Percentiles rank a stretch among this genome's conserved stretches.
phyloP scores from a whole-genome alignment of 768 basidiomycete genomes.

The Xanthoconium purpureum region DNA sequence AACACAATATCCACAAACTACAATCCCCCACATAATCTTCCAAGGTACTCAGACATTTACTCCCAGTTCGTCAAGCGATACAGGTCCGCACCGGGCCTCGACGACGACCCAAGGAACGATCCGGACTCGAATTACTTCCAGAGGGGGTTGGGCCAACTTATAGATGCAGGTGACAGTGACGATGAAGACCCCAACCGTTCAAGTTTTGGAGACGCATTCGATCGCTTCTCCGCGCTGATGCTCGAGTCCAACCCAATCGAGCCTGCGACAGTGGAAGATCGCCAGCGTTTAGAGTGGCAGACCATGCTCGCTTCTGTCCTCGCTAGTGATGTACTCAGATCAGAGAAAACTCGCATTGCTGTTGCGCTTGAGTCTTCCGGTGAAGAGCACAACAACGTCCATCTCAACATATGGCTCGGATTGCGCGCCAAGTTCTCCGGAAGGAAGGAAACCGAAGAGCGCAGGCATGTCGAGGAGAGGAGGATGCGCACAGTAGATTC shows the following conservation, averaged over 20 bases:
- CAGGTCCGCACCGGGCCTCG: constrained; percentile 57
- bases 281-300: constrained; percentile 92
- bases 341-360: constrained; percentile 91
- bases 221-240: constrained; percentile 50
- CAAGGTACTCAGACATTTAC: constrained; percentile 62
- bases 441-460: constrained; percentile 78
- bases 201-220: constrained; percentile 44
- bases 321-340: constrained; percentile 89
- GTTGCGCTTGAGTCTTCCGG: constrained; percentile 67
- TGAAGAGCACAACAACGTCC: constrained; percentile 65
- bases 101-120: constrained; percentile 72
- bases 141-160: constrained; percentile 62
- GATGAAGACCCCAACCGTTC: constrained; percentile 61
- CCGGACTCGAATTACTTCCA: constrained; percentile 84
- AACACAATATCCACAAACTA: constrained; percentile 30
- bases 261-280: constrained; percentile 69
- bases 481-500: constrained; percentile 76
- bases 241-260: constrained; percentile 63
- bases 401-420: constrained; percentile 82
- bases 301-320: constrained; percentile 92
- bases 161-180: constrained; percentile 70
- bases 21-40: constrained; percentile 28
- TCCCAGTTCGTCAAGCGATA: constrained; percentile 78
- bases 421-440: constrained; percentile 85
- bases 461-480: constrained; percentile 76